Base-by-base conservation (phyloP, 805 yeast species). In the Cyberlindnera subsufficiens region DNA sequence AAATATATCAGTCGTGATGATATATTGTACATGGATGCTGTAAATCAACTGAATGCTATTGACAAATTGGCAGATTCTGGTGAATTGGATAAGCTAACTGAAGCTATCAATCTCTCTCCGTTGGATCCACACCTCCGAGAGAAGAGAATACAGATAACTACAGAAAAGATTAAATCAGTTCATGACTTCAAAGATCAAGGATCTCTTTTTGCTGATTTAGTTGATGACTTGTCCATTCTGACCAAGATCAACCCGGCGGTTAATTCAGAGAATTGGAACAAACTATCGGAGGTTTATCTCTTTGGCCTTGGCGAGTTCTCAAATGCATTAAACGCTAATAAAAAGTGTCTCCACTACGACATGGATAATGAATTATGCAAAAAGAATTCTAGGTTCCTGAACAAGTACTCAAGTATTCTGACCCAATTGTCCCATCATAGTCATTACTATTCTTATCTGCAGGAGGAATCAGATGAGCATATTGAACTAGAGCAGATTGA, bases 301-400 rank as follows among this genome's bases (percentile, higher is more conserved):
- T 80, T 71, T 51, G 73, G 79, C 6, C 67, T 78, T 32, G 66
- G 69, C 32, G 77, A 78, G 33, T 77, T 72, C 45, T 75, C 75
- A 14, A 69, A 69, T 20, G 73, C 84, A 0, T 63, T 75, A 53
- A 68, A 61, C 45, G 68, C 71, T 32, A 67, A 82, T 20, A 75
- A 82, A 51, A 79, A 75, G 49, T 89, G 97, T 59, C 65, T 91
- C 38, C 79, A 84, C 42, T 72, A 78, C 35, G 91, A 91, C 60
- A 85, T 87, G 61, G 96, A 87, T 48, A 74, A 72, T 50, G 64
- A 65, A 22, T 65, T 62, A 3, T 88, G 96, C 60, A 77, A 80
- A 27, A 64, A 56, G 15, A 54, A 73, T 27, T 74, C 86, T 10
- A 75, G 81, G 51, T 60, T 79, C n/a, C 66, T 66, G 43, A 67